Evolutionary conservation across 352 stramenopile species (phyloP), one percentile per base, ranked within the genome.

Genomic region (Peronospora destructor): DNA sequence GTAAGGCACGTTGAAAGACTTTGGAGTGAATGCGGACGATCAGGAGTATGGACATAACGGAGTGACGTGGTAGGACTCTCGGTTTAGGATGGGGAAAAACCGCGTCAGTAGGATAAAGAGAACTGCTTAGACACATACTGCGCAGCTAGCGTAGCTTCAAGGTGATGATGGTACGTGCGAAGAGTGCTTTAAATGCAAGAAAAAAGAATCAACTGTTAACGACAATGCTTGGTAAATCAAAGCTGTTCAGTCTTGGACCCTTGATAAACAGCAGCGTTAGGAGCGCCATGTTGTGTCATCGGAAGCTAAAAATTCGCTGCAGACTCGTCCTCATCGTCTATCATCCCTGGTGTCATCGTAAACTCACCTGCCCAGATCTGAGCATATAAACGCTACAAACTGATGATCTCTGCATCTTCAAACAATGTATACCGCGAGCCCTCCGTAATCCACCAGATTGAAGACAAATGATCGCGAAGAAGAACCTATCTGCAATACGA

Each of bases 181-280:
- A 43, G 39, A 50, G 26, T 41, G 42, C 58, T 50, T 40, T 56
- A 63, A 65, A 66, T 45, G 19, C 52, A 61, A 68, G 45, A 64
- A 64, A 66, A 66, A 59, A 50, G 17, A 61, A 34, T 21, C 41
- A 56, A 59, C 47, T 57, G 62, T 53, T 64, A 68, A n/a, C 36
- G 46, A 51, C 38, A 64, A 45, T 50, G 23, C 41, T 26, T 43
- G 34, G 42, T 37, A 14, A 46, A 26, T n/a, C 29, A 19, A 51
- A 48, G 37, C 30, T 26, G 42, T 21, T 53, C 4, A 12, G 28
- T 32, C 23, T 26, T 32, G 5, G 10, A 32, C 4, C 2, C 23
- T 26, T 26, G 23, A 6, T 26, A 26, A 26, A 26, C 5, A 26
- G 23, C 23, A 26, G 23, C 23, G 2, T 26, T 26, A 26, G 23